Conservation (phyloP, 768 basidiomycete species). For the Phanerochaete sordida region DNA sequence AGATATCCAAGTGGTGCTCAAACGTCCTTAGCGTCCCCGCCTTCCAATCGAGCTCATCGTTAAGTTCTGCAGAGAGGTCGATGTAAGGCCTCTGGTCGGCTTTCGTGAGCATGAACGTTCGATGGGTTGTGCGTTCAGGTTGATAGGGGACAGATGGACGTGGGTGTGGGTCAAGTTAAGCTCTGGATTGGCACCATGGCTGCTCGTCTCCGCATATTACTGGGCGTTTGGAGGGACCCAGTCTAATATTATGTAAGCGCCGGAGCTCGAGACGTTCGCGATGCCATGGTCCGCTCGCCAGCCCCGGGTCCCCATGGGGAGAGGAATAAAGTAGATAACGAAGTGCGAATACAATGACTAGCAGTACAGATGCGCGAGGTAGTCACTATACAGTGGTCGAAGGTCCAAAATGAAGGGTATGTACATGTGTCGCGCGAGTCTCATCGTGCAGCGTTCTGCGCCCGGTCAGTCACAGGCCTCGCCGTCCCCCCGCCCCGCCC, state of each 20-base stretch:
- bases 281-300: no score
- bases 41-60: slow-evolving; percentile 57
- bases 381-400: not conserved
- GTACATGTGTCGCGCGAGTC: not conserved
- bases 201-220: not conserved
- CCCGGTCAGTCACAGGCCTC: not conserved
- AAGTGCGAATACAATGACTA: slow-evolving; percentile 10
- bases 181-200: not conserved
- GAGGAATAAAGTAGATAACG: not conserved
- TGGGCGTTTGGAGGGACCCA: not conserved
- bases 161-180: not conserved
- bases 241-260: not conserved
- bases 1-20: slow-evolving; percentile 48
- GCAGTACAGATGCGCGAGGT: slow-evolving; percentile 14
- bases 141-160: not conserved
- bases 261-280: not conserved
- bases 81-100: slow-evolving; percentile 26
- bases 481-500: slow-evolving; percentile 12
- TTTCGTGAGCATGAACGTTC: slow-evolving; percentile 2
- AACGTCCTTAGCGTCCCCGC: slow-evolving; percentile 45
- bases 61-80: slow-evolving; percentile 56
- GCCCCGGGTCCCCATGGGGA: not conserved
- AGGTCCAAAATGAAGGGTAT: not conserved
- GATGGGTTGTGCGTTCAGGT: not conserved
- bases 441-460: slow-evolving; percentile 12